Evolutionary conservation across 2,329 filamentous ascomycete genomes (phyloP), one percentile per base, ranked within the genome.

Genomic region (Exophiala oligosperma): DNA sequence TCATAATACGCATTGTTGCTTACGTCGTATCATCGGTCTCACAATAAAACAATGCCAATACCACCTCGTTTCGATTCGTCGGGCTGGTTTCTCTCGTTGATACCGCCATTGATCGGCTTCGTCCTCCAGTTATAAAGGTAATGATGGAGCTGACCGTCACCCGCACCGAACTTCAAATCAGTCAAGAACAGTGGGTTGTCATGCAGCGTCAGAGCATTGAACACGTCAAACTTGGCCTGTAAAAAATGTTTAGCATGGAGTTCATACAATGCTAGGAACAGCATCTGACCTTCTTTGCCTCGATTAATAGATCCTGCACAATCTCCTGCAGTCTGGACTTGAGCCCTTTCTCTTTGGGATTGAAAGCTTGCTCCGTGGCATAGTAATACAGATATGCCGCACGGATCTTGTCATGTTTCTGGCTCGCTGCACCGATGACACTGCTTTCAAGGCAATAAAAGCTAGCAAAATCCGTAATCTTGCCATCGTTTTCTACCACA

Each of bases 331-430:
- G 82, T 26, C 93, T 86, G n/a, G 81, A 77, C 77, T 92, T 92
- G 66, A 95, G 81, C 29, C 84, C 84, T 14, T 75, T 76, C 60
- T 81, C 77, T 46, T 78, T 69, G 21, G 72, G 70, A 2, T 70
- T 71, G 64, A 97, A 89, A 9, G 87, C 93, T 4, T 84, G 79
- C 69, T 96, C 91, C 5, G 89, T 89, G 57, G 90, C 94, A 72
- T 99, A 99, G 81, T 99, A 99, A 79, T 93, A 99, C 55, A 97
- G 84, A 75, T 99, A 99, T 29, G 94, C 94, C 2, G 93, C 94
- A 65, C 88, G 89, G 69, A 99, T 86, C 57, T 86, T 84, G 59
- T 85, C 83, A 47, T 84, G 78, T 70, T 91, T 86, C 66, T 88
- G 87, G 52, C 57, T 56, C 56, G 57, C 50, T 7, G 64, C 60